Conservation (phyloP, 805 yeast genomes). For the Kodamaea kaohsiungensis region DNA sequence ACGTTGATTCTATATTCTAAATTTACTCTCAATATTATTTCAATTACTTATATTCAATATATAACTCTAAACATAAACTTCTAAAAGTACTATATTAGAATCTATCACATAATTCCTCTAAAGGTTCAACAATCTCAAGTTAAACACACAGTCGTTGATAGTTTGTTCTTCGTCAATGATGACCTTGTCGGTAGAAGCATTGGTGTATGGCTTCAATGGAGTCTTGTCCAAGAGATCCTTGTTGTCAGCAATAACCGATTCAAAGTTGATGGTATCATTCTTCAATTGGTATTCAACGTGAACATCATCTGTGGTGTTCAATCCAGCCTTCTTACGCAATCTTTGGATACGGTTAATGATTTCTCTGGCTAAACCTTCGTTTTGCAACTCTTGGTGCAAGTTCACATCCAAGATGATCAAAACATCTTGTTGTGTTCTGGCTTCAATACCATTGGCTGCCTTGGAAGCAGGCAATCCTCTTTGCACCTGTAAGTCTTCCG, state of each 20-base stretch:
- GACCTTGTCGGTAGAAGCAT: slow-evolving; percentile 36
- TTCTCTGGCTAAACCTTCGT: slow-evolving; percentile 96
- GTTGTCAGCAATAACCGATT: slow-evolving; percentile 62
- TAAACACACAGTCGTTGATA: slow-evolving; percentile 73
- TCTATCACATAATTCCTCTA: slow-evolving; percentile 23
- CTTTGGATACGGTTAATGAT: slow-evolving; percentile 96
- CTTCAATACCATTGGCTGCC: slow-evolving; percentile 72
- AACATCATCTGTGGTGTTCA: slow-evolving; percentile 94
- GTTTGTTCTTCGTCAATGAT: slow-evolving; percentile 85
- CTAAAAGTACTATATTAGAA: background rate
- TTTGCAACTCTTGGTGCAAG: slow-evolving; percentile 81
- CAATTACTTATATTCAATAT: background rate
- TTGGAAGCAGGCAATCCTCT: slow-evolving; percentile 80
- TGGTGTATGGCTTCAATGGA: slow-evolving; percentile 52
- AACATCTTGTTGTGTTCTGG: slow-evolving; percentile 86
- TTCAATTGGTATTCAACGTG: slow-evolving; percentile 73
- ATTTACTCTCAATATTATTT: too few relatives aligned
- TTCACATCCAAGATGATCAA: slow-evolving; percentile 87
- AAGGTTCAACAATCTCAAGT: slow-evolving; percentile 73
- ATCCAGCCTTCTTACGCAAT: slow-evolving; percentile 92
- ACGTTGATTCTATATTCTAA: too few relatives aligned
- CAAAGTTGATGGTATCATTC: slow-evolving; percentile 67
- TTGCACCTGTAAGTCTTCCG: slow-evolving; percentile 86
- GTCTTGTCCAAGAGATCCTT: slow-evolving; percentile 66
- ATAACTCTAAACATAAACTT: background rate